Base-by-base conservation (phyloP, 495 filamentous ascomycete genomes). In the Hypoxylon lienhwacheense region DNA sequence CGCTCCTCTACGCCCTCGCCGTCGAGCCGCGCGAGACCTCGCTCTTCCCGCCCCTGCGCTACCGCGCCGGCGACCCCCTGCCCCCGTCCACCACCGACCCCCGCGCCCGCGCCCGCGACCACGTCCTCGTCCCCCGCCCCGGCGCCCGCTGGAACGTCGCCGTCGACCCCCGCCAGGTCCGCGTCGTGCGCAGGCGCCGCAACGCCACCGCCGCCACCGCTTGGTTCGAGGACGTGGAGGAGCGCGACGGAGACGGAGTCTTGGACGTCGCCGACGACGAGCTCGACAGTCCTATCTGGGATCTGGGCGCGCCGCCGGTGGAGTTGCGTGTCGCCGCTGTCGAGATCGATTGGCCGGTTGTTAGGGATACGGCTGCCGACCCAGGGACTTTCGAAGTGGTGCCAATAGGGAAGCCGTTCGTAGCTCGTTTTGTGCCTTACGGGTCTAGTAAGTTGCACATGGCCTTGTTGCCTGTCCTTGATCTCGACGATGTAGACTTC, bases 361-460 rank as follows among this genome's bases (percentile, higher is more conserved):
- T 68, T 19, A 63, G 65, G 7, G 73, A 73, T 17, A 63, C 75
- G 22, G 77, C 82, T 5, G 72, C 77, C 5, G 72, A 67, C 17
- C 70, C 43, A 59, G 71, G 54, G 60, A 68, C 21, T 68, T 75
- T 66, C 39, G 48, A 47, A 8, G 55, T 65, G 10, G 37, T 15
- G 28, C 24, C 42, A 0, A 12, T 6, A 4, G 73, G 70, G 4
- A 61, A 65, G 36, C 41, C 65, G 14, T 68, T 70, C 19, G 57
- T 70, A 46, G 70, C 73, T 11, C 71, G 60, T 26, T 59, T 85
- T 20, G 71, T 77, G 47, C 82, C 82, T 19, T 82, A 81, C 65
- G 81, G 76, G 3, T 73, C 71, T 54, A 75, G 78, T 37, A 83
- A 83, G 69, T 54, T 81, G 36, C 81, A 82, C 64, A 82, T 84